Conservation (phyloP, 306 rosid species). For the Acmispon strigosus region DNA sequence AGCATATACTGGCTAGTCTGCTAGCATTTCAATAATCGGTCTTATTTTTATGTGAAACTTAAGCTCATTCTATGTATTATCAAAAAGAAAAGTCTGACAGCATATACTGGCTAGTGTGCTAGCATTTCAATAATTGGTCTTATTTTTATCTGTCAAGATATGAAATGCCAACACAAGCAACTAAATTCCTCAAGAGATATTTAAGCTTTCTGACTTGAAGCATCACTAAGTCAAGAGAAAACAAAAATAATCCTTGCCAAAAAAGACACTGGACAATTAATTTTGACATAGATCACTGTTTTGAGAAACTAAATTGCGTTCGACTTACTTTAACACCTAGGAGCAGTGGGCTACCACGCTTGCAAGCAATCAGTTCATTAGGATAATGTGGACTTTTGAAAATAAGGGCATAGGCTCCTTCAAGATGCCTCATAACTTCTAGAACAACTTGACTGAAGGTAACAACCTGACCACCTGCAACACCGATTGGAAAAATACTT, state of each 20-base stretch:
- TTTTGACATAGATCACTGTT: not conserved
- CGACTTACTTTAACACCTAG: conserved; percentile 87
- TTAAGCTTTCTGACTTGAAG: conserved; percentile 1
- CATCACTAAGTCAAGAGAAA: not conserved
- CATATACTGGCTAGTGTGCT: not conserved
- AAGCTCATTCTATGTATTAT: not conserved
- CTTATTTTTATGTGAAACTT: not conserved
- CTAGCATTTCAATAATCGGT: not conserved
- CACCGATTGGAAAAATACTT: conserved; percentile 23
- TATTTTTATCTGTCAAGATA: not conserved
- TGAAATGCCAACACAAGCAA: not conserved
- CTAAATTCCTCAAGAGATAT: not conserved
- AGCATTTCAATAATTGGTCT: not conserved
- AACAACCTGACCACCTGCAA: conserved; percentile 70
- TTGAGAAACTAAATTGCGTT: conserved; percentile 5
- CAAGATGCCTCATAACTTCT: conserved; percentile 99
- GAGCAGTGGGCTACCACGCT: conserved; percentile 94
- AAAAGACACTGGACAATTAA: not conserved
- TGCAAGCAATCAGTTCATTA: conserved; percentile 96
- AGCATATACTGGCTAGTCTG: not conserved
- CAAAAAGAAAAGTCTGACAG: not conserved
- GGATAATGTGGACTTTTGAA: conserved; percentile 93
- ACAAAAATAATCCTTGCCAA: not conserved
- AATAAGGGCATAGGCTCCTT: conserved; percentile 98
- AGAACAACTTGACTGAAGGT: conserved; percentile 93